Base-by-base conservation (phyloP, 495 filamentous ascomycete genomes). In the Daldinia decipiens region DNA sequence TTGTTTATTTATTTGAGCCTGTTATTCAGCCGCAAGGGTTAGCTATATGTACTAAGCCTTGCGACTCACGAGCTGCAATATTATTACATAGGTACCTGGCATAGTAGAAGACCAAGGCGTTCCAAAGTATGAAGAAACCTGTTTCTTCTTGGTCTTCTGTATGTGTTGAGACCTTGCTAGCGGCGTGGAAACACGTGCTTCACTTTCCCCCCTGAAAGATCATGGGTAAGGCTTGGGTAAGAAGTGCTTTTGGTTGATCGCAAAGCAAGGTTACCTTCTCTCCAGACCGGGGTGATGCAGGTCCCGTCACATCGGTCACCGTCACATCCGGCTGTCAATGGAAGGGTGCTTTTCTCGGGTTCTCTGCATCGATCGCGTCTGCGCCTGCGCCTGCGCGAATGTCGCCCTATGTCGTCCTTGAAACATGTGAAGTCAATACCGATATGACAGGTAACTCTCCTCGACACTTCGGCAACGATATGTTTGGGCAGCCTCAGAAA, bases 391-490 rank as follows among this genome's bases (percentile, higher is more conserved):
- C 65, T 32, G 29, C 50, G 45, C 29, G n/a, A 43, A 66, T 62
- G 56, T 36, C 34, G 34, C 34, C 34, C 12, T 36, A 13, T 21
- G n/a, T 29, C 56, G 17, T 15, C 17, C n/a, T 52, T 59, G 70
- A 65, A 73, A 62, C 65, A 66, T 69, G 70, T 73, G 70, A 73
- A 69, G 43, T 63, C 24, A 50, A 68, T 57, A 58, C 52, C 34
- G 51, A 73, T 69, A 66, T 40, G 65, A 53, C 34, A 36, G 34
- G 34, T 34, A 32, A 62, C 31, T 24, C 7, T 50, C 47, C 34
- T 51, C 11, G 39, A 32, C 26, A 51, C 43, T 55, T 59, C 29
- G 45, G 52, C 52, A 60, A 61, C 59, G 50, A 34, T 40, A 40
- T 26, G 26, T 68, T 47, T 65, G 13, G 65, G 62, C 70, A 65